Conservation (phyloP, 2,329 filamentous ascomycete genomes). For the Cercospora sp. region DNA sequence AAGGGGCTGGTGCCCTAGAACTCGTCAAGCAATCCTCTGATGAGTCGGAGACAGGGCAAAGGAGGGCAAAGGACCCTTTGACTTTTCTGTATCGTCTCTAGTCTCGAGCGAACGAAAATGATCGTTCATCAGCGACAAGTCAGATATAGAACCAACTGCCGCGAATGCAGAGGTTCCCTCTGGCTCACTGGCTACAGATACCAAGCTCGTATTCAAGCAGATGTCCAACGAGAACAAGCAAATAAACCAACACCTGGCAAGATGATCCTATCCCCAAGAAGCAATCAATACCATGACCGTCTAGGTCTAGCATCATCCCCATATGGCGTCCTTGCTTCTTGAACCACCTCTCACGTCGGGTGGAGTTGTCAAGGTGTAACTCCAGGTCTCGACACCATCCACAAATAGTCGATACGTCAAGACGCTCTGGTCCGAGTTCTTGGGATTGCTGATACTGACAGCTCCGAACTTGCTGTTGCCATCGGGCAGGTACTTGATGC, state of each 20-base stretch:
- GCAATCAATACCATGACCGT: neutral
- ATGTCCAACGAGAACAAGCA: neutral
- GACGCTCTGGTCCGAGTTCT: conserved; percentile 66
- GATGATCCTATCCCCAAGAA: neutral
- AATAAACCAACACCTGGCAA: neutral
- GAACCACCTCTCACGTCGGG: conserved; percentile 43
- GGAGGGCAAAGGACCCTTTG: neutral
- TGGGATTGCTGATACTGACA: conserved; percentile 71
- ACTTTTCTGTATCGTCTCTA: neutral
- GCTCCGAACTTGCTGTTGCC: conserved; percentile 89
- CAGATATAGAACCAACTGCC: neutral
- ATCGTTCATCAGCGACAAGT: neutral
- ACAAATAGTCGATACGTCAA: conserved; percentile 81
- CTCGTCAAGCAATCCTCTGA: neutral
- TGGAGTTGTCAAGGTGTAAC: conserved; percentile 51
- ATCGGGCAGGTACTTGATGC: conserved; percentile 80
- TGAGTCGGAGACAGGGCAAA: neutral
- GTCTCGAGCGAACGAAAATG: neutral
- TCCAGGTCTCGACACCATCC: conserved; percentile 79
- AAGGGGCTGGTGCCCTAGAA: neutral
- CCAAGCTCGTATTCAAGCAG: neutral
- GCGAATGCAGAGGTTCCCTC: neutral
- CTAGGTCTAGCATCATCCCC: conserved; percentile 39
- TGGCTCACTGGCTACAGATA: neutral
- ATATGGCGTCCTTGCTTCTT: conserved; percentile 50